These are phyloP conservation scores for Xylaria palmicola DNA, from an alignment of 495 filamentous ascomycete species.

Conservation along the genomic window DNA sequence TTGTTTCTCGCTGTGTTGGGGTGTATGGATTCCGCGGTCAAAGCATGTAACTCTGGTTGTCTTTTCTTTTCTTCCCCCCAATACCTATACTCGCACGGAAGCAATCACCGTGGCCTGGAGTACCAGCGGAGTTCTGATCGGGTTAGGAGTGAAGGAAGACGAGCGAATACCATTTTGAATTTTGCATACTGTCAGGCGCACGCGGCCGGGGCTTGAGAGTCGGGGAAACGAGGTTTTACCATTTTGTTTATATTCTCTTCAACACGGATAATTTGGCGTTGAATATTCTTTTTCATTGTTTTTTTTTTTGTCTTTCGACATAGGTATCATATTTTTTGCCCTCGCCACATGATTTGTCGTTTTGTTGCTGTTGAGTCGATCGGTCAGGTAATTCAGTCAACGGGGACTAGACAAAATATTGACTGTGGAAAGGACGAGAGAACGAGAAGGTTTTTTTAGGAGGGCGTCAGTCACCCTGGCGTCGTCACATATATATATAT, in stretches of 20 bases:
- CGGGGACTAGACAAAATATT: no score
- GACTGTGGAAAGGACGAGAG: no score
- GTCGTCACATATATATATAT: no score
- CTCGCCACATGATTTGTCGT: background rate
- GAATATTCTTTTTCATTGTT: no score
- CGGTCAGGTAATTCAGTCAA: no score
- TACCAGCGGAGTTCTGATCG: background rate
- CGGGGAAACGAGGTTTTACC: background rate
- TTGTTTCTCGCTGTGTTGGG: background rate
- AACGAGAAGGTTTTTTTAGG: no score
- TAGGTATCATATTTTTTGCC: background rate
- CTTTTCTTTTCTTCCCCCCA: background rate
- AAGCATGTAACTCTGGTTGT: background rate
- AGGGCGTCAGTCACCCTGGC: no score
- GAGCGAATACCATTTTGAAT: background rate
- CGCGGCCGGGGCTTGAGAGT: background rate
- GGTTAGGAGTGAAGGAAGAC: background rate
- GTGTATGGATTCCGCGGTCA: background rate
- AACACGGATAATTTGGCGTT: background rate
- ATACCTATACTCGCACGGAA: conserved; percentile 1
- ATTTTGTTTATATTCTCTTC: background rate
- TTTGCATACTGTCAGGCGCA: conserved; percentile 5
- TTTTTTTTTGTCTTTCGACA: no score
- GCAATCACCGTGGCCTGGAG: background rate
- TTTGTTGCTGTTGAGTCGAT: no score